phyloP scores from a whole-genome alignment of 805 yeast genomes.

The Lachancea nothofagi region DNA sequence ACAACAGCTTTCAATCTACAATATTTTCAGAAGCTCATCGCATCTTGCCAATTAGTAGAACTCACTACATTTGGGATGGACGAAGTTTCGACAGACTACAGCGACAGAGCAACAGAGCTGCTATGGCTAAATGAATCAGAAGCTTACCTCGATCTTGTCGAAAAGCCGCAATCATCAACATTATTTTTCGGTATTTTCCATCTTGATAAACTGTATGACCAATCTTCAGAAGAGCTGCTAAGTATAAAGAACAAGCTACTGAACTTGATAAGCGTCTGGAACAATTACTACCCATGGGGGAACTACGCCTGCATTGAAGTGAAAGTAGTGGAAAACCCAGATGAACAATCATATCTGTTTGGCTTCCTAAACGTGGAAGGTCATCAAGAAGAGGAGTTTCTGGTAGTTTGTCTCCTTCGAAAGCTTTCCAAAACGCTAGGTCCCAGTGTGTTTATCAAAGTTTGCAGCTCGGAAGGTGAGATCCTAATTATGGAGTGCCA shows the following conservation, averaged over 20 bases:
- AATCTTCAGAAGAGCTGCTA: slow-evolving; percentile 2
- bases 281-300: slow-evolving; percentile 41
- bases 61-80: not conserved
- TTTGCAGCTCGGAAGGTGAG: slow-evolving; percentile 53
- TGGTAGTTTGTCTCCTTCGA: slow-evolving; percentile 39
- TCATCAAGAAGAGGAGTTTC: slow-evolving; percentile 41
- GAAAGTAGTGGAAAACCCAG: slow-evolving; percentile 17
- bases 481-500: slow-evolving; percentile 46
- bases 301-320: slow-evolving; percentile 24
- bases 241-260: slow-evolving; percentile 20
- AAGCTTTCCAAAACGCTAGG: slow-evolving; percentile 30
- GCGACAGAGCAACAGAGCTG: slow-evolving; percentile 7
- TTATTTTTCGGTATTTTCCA: slow-evolving; percentile 28
- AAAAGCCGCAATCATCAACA: slow-evolving; percentile 19
- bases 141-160: slow-evolving; percentile 14
- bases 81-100: slow-evolving; percentile 1
- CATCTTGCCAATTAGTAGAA: not conserved
- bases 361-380: slow-evolving; percentile 38
- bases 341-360: slow-evolving; percentile 21
- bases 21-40: slow-evolving; percentile 4
- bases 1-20: not conserved
- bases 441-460: slow-evolving; percentile 39
- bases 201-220: slow-evolving; percentile 19
- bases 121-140: slow-evolving; percentile 26
- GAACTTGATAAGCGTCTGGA: slow-evolving; percentile 34